Evolutionary conservation across 148 eudicot species (phyloP).

Genomic region (Vaccinium darrowii): DNA sequence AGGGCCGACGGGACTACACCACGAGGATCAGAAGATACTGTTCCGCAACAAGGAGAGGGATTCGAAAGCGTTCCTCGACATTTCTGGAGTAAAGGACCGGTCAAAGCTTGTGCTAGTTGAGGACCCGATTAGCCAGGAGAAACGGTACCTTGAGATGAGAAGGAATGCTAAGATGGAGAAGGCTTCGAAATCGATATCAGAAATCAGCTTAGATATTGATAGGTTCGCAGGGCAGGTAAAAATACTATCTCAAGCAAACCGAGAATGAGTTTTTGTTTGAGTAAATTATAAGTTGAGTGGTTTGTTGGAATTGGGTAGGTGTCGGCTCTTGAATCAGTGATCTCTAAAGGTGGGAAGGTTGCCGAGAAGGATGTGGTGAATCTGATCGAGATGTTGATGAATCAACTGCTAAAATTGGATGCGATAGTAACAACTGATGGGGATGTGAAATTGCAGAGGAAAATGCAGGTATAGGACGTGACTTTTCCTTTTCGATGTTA

Average conservation of each 20-base stretch:
- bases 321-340: constrained; percentile 62
- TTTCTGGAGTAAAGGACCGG: constrained; percentile 73
- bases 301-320: constrained; percentile 51
- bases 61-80: constrained; percentile 66
- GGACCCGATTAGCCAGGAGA: constrained; percentile 84
- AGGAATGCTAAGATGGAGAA: constrained; percentile 74
- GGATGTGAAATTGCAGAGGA: constrained; percentile 78
- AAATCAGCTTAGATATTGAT: constrained; percentile 81
- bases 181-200: constrained; percentile 70
- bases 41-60: constrained; percentile 75
- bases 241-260: neutral
- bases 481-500: neutral
- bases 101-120: constrained; percentile 76
- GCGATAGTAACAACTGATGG: constrained; percentile 57
- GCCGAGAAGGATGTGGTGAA: constrained; percentile 55
- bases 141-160: constrained; percentile 74
- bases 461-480: constrained; percentile 62
- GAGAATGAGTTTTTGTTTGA: neutral
- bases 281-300: neutral
- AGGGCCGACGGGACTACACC: constrained; percentile 85
- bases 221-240: constrained; percentile 76
- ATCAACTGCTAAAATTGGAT: constrained; percentile 76
- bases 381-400: constrained; percentile 69
- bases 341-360: constrained; percentile 68
- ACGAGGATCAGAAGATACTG: constrained; percentile 76